These are phyloP conservation scores for Bacterosira constricta DNA, from an alignment of 108 stramenopile genomes.

Conservation along the genomic window DNA sequence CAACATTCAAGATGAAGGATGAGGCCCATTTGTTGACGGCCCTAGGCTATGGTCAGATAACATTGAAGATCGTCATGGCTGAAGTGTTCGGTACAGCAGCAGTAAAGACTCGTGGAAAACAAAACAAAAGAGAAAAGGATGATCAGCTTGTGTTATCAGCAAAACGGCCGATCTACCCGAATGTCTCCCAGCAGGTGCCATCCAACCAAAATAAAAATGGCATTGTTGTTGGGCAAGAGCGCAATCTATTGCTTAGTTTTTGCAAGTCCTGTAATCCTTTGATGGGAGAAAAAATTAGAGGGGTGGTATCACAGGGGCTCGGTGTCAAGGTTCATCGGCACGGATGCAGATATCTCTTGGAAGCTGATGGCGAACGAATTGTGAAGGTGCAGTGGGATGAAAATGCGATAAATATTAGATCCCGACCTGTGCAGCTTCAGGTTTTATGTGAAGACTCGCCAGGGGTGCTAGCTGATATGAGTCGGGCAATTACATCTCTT, in stretches of 20 bases:
- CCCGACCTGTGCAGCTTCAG: conserved; percentile 21
- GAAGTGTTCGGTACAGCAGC: conserved; percentile 29
- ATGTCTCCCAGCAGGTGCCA: neutral
- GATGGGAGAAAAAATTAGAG: conserved; percentile 12
- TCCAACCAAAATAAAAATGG: neutral
- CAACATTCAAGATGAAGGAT: conserved; percentile 9
- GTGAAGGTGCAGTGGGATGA: conserved; percentile 26
- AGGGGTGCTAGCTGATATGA: conserved; percentile 32
- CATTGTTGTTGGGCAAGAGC: conserved; percentile 34
- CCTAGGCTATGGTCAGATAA: conserved; percentile 26
- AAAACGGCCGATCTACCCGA: neutral
- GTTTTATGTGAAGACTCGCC: conserved; percentile 32
- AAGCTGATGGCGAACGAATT: conserved; percentile 11
- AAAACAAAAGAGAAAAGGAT: conserved; percentile 12
- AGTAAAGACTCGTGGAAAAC: neutral
- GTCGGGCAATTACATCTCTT: conserved; percentile 18
- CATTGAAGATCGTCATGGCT: conserved; percentile 23
- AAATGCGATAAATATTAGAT: neutral
- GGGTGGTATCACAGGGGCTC: conserved; percentile 21
- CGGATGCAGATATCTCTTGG: conserved; percentile 32
- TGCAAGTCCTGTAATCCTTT: conserved; percentile 29
- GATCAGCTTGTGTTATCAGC: conserved; percentile 3
- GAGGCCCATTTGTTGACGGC: conserved; percentile 22
- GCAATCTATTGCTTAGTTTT: conserved; percentile 23
- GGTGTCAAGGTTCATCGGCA: conserved; percentile 32